Percentiles rank a stretch among this genome's conserved stretches.
Evolutionary conservation across 495 filamentous ascomycete species (phyloP).

Genomic region (Extremus antarcticus): DNA sequence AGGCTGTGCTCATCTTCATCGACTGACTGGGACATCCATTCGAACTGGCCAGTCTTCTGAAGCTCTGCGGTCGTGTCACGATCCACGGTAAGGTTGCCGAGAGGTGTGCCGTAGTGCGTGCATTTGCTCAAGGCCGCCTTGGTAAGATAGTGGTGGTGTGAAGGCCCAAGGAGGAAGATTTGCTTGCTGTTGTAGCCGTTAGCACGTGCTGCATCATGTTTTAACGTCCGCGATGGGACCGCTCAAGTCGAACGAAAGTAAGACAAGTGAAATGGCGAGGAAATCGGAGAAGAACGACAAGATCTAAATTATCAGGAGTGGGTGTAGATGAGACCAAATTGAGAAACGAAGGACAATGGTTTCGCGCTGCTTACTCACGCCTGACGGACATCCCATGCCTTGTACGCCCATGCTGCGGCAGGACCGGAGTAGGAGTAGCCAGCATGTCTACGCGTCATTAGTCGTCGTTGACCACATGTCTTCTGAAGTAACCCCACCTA

Average conservation of each 20-base stretch:
- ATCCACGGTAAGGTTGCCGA: slow-evolving; percentile 72
- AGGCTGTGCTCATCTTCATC: slow-evolving; percentile 91
- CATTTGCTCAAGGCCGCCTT: slow-evolving; percentile 69
- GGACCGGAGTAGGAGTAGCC: slow-evolving; percentile 93
- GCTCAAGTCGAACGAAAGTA: too few species aligned
- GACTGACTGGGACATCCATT: slow-evolving; percentile 54
- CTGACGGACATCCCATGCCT: slow-evolving; percentile 69
- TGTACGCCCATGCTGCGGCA: slow-evolving; percentile 92
- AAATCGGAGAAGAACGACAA: too few species aligned
- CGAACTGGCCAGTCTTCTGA: slow-evolving; percentile 51
- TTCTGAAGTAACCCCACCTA: slow-evolving; percentile 37
- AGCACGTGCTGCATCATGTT: neutral
- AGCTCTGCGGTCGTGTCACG: slow-evolving; percentile 52
- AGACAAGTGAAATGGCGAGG: too few species aligned
- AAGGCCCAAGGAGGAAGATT: slow-evolving; percentile 88
- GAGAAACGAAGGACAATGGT: neutral
- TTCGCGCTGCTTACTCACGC: slow-evolving; percentile 40
- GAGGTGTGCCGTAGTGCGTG: slow-evolving; percentile 69
- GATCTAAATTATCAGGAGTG: too few species aligned
- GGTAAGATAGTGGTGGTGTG: slow-evolving; percentile 73
- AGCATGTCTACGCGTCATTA: slow-evolving; percentile 55
- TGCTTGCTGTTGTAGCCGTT: slow-evolving; percentile 50
- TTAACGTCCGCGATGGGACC: too few species aligned
- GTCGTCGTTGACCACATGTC: neutral
- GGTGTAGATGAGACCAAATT: too few species aligned